Evolutionary conservation across 73 alveolate genomes (phyloP).

Genomic region (Diophrys sp.): DNA sequence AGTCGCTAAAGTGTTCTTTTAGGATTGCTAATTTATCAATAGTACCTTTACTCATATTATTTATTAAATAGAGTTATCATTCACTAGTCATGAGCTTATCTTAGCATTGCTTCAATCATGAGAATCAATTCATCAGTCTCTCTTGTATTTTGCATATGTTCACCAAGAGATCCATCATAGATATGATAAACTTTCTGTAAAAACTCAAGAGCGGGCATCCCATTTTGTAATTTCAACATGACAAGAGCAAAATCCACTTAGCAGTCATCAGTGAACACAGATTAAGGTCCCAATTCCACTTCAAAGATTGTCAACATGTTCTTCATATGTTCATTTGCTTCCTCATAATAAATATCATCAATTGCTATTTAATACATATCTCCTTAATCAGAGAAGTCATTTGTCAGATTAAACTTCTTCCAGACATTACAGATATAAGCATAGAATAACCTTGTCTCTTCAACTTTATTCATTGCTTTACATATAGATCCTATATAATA

Average conservation of each 20-base stretch:
- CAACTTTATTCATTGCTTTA: slow-evolving; percentile 39
- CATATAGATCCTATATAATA: slow-evolving; percentile 76
- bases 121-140: slow-evolving; percentile 37
- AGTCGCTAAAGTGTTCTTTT: background rate
- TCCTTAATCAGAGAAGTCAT: slow-evolving; percentile 33
- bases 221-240: slow-evolving; percentile 45
- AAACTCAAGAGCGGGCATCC: slow-evolving; percentile 32
- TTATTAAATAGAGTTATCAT: too few relatives aligned
- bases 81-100: slow-evolving; percentile 14
- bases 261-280: slow-evolving; percentile 53
- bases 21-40: background rate
- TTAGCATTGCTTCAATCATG: slow-evolving; percentile 28
- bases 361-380: background rate
- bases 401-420: slow-evolving; percentile 56
- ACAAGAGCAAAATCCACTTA: slow-evolving; percentile 55
- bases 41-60: background rate
- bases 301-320: slow-evolving; percentile 52
- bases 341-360: slow-evolving; percentile 55
- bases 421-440: slow-evolving; percentile 50
- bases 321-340: slow-evolving; percentile 60
- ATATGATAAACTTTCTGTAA: slow-evolving; percentile 48
- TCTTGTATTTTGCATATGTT: slow-evolving; percentile 51
- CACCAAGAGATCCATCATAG: slow-evolving; percentile 48
- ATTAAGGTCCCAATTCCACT: slow-evolving; percentile 58
- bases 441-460: slow-evolving; percentile 54